phyloP scores from a whole-genome alignment of 148 eudicot species.

The Cornus suecica region DNA sequence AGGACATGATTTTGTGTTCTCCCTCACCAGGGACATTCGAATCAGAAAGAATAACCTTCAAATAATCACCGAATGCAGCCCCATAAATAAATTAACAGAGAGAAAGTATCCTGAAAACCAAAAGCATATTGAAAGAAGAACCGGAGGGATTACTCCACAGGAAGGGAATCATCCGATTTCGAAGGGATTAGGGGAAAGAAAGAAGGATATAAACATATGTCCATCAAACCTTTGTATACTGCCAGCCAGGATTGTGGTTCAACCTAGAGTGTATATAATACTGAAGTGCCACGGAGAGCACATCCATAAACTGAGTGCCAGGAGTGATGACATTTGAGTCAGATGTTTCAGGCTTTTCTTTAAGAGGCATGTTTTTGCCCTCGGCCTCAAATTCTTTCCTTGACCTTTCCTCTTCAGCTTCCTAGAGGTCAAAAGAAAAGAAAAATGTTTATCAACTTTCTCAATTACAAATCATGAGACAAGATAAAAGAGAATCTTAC shows the following conservation, averaged over 20 bases:
- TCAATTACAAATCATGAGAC: neutral
- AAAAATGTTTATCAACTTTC: slow-evolving; percentile 1
- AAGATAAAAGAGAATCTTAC: slow-evolving; percentile 39
- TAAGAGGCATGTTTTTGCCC: slow-evolving; percentile 51
- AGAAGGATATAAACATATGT: slow-evolving; percentile 10
- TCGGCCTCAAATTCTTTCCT: slow-evolving; percentile 75
- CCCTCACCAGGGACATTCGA: slow-evolving; percentile 99
- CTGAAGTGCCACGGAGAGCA: slow-evolving; percentile 89
- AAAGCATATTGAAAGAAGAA: slow-evolving; percentile 30
- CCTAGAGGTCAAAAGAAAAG: slow-evolving; percentile 40
- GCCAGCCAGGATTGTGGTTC: slow-evolving; percentile 82
- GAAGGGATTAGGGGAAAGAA: slow-evolving; percentile 16
- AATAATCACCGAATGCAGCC: slow-evolving; percentile 66
- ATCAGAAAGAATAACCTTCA: slow-evolving; percentile 98
- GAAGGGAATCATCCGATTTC: slow-evolving; percentile 39
- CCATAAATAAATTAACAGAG: slow-evolving; percentile 45
- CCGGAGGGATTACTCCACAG: slow-evolving; percentile 53
- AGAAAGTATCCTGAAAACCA: slow-evolving; percentile 45
- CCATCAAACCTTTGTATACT: slow-evolving; percentile 64
- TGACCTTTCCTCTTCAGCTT: slow-evolving; percentile 79
- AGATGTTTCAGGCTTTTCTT: slow-evolving; percentile 74
- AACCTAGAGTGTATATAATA: slow-evolving; percentile 76
- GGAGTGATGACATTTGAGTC: slow-evolving; percentile 99
- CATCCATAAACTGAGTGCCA: slow-evolving; percentile 92
- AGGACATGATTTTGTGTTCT: slow-evolving; percentile 96